These are phyloP conservation scores for Syzygium oleosum DNA, from an alignment of 345 rosid genomes.

Conservation along the genomic window DNA sequence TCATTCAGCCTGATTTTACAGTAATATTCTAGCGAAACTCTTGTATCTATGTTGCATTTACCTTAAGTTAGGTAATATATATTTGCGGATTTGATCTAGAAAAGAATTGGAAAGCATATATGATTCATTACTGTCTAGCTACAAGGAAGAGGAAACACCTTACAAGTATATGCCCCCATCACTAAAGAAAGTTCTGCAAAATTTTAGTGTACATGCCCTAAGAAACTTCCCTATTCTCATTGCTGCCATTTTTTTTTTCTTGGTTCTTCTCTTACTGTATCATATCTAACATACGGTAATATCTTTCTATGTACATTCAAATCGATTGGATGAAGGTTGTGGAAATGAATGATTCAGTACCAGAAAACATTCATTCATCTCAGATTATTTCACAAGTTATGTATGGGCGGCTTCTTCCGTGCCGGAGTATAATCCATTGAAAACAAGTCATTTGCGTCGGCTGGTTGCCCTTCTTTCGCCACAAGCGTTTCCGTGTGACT, in stretches of 20 bases:
- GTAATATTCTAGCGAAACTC: neutral
- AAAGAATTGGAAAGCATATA: neutral
- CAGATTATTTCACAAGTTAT: conserved; percentile 17
- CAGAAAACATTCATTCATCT: neutral
- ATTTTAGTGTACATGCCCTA: neutral
- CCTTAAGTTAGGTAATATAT: neutral
- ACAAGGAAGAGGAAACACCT: neutral
- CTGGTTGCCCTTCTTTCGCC: conserved; percentile 3
- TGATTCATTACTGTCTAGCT: neutral
- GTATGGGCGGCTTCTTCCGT: conserved; percentile 53
- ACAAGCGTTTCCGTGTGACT: neutral
- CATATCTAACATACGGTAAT: neutral
- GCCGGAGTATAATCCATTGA: conserved; percentile 56
- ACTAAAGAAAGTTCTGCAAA: neutral
- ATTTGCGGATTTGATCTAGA: neutral
- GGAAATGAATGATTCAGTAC: neutral
- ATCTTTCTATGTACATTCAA: neutral
- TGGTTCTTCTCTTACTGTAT: neutral
- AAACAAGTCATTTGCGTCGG: conserved; percentile 19
- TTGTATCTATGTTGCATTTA: neutral
- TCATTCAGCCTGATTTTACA: neutral
- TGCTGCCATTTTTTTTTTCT: neutral
- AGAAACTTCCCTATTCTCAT: neutral
- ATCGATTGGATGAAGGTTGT: neutral
- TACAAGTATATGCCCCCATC: neutral